phyloP scores from a whole-genome alignment of 2,329 filamentous ascomycete genomes.

The Aureobasidium zeae region DNA sequence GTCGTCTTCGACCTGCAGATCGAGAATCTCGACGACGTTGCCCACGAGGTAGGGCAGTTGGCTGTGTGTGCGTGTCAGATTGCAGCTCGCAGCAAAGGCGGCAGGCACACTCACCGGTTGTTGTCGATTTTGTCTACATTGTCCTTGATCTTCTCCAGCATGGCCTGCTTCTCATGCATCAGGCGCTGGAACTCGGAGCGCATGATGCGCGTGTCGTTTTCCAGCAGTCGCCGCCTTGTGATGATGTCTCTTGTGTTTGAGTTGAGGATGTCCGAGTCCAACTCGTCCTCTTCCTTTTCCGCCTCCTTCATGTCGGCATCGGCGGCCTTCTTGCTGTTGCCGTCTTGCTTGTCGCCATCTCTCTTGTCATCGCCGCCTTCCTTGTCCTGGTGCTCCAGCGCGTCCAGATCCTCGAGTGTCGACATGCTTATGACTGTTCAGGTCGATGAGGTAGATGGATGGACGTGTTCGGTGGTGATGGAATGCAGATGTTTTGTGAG shows the following conservation, averaged over 20 bases:
- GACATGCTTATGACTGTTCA: conserved; percentile 53
- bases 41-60: conserved; percentile 97
- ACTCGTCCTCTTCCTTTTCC: conserved; percentile 59
- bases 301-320: conserved; percentile 91
- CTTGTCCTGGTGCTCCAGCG: conserved; percentile 68
- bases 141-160: conserved; percentile 99
- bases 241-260: conserved; percentile 92
- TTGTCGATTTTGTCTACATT: conserved; percentile 99
- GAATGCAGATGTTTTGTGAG: not conserved
- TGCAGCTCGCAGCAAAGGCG: not conserved
- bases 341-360: conserved; percentile 37
- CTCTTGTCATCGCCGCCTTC: conserved; percentile 64
- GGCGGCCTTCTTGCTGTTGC: conserved; percentile 49
- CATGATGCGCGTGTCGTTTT: conserved; percentile 98
- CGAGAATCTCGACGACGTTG: conserved; percentile 94
- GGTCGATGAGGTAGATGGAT: not conserved
- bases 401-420: conserved; percentile 84
- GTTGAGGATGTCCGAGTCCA: conserved; percentile 88
- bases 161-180: conserved; percentile 87
- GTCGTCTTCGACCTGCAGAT: conserved; percentile 91
- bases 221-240: conserved; percentile 79
- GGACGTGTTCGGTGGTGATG: conserved; percentile 9
- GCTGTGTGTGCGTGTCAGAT: conserved; percentile 39
- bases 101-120: conserved; percentile 61
- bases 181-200: conserved; percentile 91